Evolutionary conservation across 768 basidiomycete species (phyloP).

Genomic region (Macrolepiota albuminosa): DNA sequence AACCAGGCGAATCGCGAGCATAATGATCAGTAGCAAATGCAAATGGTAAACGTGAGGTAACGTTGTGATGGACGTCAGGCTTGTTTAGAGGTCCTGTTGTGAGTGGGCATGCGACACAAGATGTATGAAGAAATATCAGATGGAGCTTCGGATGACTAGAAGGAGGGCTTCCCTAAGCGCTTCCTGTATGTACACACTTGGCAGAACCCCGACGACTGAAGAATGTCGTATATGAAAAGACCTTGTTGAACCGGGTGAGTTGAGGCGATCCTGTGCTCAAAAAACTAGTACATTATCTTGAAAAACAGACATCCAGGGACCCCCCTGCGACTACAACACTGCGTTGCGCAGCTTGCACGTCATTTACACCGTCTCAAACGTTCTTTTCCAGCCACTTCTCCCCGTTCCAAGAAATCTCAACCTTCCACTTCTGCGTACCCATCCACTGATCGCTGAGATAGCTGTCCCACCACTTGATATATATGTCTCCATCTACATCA

Average conservation of each 20-base stretch:
- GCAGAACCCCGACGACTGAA: not conserved
- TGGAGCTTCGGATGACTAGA: not conserved
- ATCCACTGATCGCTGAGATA: slow-evolving; percentile 41
- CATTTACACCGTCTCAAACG: not conserved
- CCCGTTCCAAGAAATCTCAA: slow-evolving; percentile 28
- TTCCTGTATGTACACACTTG: not conserved
- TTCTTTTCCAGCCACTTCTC: slow-evolving; percentile 36
- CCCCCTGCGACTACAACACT: not conserved
- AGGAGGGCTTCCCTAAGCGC: not conserved
- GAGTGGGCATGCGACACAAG: not conserved
- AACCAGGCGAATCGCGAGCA: not conserved
- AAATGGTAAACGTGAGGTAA: too few relatives aligned
- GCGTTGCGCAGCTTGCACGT: not conserved
- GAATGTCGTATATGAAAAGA: not conserved
- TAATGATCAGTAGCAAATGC: not conserved
- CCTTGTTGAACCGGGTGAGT: not conserved
- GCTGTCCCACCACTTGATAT: slow-evolving; percentile 40
- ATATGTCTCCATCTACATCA: slow-evolving; percentile 32
- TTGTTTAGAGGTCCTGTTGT: not conserved
- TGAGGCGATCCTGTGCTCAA: not conserved
- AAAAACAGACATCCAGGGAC: not conserved
- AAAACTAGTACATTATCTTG: not conserved
- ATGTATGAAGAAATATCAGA: not conserved
- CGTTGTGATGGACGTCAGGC: not conserved
- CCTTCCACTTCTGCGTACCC: slow-evolving; percentile 35